phyloP scores from a whole-genome alignment of 2,329 filamentous ascomycete genomes.

The Xylariaceae sp. region DNA sequence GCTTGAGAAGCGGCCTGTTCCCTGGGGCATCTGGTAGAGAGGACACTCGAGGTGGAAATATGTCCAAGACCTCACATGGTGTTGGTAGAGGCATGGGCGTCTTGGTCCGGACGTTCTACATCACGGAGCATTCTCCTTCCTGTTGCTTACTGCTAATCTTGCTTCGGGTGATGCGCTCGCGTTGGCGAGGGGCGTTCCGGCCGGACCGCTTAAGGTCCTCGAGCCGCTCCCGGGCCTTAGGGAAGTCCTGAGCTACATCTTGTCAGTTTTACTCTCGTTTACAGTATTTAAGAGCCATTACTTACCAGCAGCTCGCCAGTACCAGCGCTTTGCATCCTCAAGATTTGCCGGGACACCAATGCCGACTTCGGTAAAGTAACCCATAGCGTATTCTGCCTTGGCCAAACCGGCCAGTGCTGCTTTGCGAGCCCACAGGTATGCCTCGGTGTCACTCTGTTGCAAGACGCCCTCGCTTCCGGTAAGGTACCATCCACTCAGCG shows the following conservation, averaged over 20 bases:
- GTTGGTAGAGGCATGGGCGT: constrained; percentile 6
- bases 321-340: constrained; percentile 98
- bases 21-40: constrained; percentile 1
- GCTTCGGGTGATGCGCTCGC: constrained; percentile 80
- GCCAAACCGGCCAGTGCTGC: constrained; percentile 85
- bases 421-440: constrained; percentile 95
- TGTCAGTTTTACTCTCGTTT: constrained; percentile 36
- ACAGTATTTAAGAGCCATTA: constrained; percentile 33
- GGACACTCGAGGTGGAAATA: constrained; percentile 6
- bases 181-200: constrained; percentile 71
- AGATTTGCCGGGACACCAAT: constrained; percentile 86
- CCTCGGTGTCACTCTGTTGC: constrained; percentile 91
- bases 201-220: constrained; percentile 89
- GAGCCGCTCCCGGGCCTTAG: constrained; percentile 88
- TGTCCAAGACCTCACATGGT: constrained; percentile 20
- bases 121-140: constrained; percentile 85
- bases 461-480: constrained; percentile 88
- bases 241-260: constrained; percentile 82
- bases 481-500: constrained; percentile 90
- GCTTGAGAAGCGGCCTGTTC: constrained; percentile 14
- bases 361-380: constrained; percentile 94
- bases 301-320: constrained; percentile 95
- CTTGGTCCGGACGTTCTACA: constrained; percentile 57
- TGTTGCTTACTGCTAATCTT: constrained; percentile 78
- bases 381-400: constrained; percentile 98